phyloP scores from a whole-genome alignment of 352 stramenopile species.

The Phytophthora sansomeana region DNA sequence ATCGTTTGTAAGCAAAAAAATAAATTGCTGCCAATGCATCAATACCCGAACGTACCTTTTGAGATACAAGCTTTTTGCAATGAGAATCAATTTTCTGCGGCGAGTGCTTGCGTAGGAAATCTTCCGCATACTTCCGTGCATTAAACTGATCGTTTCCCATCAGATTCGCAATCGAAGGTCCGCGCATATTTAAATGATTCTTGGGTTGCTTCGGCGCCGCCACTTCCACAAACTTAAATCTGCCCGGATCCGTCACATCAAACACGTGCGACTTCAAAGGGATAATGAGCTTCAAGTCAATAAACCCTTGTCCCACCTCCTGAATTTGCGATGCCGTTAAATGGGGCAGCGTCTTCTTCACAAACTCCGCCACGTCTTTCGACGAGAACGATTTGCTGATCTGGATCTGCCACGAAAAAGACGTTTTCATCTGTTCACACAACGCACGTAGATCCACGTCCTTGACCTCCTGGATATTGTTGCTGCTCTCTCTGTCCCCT shows the following conservation, averaged over 20 bases:
- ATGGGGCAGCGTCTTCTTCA: constrained; percentile 53
- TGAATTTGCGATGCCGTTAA: constrained; percentile 49
- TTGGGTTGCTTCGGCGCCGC: constrained; percentile 60
- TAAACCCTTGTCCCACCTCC: constrained; percentile 69
- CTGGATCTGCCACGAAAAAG: constrained; percentile 72
- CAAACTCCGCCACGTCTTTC: constrained; percentile 72
- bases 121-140: constrained; percentile 75
- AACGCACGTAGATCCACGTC: constrained; percentile 65
- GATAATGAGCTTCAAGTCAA: constrained; percentile 77
- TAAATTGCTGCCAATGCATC: background rate
- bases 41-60: constrained; percentile 54
- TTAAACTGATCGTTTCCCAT: constrained; percentile 79
- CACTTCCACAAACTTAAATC: constrained; percentile 74
- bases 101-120: constrained; percentile 80
- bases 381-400: constrained; percentile 84
- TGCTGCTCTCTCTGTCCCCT: constrained; percentile 16
- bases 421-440: constrained; percentile 79
- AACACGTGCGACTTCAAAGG: constrained; percentile 84
- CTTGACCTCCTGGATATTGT: constrained; percentile 37
- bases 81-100: constrained; percentile 81
- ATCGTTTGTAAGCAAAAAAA: background rate
- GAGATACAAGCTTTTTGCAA: constrained; percentile 74
- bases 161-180: constrained; percentile 80
- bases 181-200: constrained; percentile 72
- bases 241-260: constrained; percentile 57